Percentiles rank a stretch among this genome's conserved stretches.
These are phyloP conservation scores for Colletotrichum karsti DNA, from an alignment of 2,329 filamentous ascomycete genomes.

Conservation along the genomic window DNA sequence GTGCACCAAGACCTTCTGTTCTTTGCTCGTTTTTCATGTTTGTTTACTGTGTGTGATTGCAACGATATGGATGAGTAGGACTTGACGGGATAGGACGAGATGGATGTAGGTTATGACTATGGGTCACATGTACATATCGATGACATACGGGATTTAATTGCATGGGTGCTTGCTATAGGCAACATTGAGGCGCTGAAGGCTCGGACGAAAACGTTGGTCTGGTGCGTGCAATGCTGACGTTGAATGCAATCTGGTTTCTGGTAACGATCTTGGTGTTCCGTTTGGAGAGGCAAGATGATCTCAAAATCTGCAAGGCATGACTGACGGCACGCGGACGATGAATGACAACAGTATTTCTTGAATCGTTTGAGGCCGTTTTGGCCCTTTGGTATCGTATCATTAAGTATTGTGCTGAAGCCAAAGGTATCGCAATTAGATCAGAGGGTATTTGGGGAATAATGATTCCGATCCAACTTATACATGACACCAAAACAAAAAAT, in stretches of 20 bases:
- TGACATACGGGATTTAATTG: not conserved
- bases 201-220: too few species aligned
- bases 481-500: not conserved
- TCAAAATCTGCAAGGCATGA: too few species aligned
- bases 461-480: conserved; percentile 14
- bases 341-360: not conserved
- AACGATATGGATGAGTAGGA: not conserved
- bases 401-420: conserved; percentile 6
- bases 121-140: not conserved
- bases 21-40: not conserved
- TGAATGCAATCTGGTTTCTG: too few species aligned
- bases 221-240: too few species aligned
- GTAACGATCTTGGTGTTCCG: too few species aligned
- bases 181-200: not conserved
- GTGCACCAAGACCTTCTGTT: not conserved
- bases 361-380: not conserved
- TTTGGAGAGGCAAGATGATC: too few species aligned
- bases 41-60: not conserved
- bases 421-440: not conserved
- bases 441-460: conserved; percentile 19
- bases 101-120: not conserved
- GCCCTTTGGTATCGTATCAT: conserved; percentile 17
- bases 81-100: not conserved
- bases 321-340: not conserved
- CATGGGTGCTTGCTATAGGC: not conserved